Base-by-base conservation (phyloP, 345 rosid species). In the Ricinus communis region DNA sequence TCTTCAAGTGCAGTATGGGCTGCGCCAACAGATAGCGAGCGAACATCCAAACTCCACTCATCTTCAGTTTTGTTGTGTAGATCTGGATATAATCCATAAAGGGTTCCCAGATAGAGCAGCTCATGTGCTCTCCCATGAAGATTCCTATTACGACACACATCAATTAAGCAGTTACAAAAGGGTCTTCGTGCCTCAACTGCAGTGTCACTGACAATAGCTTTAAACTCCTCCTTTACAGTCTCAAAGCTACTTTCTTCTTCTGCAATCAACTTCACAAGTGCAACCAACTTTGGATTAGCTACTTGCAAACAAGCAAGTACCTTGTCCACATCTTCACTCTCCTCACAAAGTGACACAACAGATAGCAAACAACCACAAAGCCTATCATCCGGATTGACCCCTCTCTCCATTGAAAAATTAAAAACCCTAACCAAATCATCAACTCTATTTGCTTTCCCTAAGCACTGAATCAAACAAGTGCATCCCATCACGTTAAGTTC, bases 1-100 rank as follows among this genome's bases (percentile, higher is more conserved):
- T 91, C 96, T 82, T 94, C 96, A 0, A 91, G 85, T 1, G 98
- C 97, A 0, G 98, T 90, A 38, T 85, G 85, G 0, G 98, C 98
- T 21, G 97, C 97, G 40, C 98, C 97, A 8, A 87, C 76, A 0
- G 98, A 91, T 21, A 94, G 81, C 1, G 95, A 94, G 53, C 97
- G 82, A 9, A 90, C 96, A 66, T 94, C 96, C 60, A 94, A 63
- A 79, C 85, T 86, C 98, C 98, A 94, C 67, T 94, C 97, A 2
- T 79, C 69, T 28, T 49, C 64, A 0, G 89, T 91, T 74, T 83
- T 88, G 83, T 83, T 82, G 76, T 94, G 95, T 69, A 94, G 58
- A 53, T 88, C 90, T 0, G 97, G 96, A 73, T 94, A 91, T 30
- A 94, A 65, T 19, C 96, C 91, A 10, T 81, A 91, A 12, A 90